A percentile compares a stretch with the other conserved stretches of the same genome.
These are phyloP conservation scores for Stylosanthes scabra DNA, from an alignment of 331 rosid genomes.

Conservation along the genomic window DNA sequence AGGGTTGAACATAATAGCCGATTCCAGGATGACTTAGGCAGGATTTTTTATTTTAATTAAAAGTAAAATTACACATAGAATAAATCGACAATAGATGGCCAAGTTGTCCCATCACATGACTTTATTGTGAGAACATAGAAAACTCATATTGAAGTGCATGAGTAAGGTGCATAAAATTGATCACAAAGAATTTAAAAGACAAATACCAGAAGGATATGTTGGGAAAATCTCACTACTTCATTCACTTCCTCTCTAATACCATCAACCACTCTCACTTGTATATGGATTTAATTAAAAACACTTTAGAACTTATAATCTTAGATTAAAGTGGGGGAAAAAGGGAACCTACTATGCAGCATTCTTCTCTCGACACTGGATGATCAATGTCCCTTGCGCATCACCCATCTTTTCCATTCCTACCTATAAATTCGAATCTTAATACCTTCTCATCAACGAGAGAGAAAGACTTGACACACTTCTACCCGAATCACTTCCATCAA, in stretches of 20 bases:
- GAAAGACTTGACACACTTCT: constrained; percentile 40
- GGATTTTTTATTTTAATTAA: constrained; percentile 36
- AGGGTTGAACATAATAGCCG: constrained; percentile 41
- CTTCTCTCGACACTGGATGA: constrained; percentile 68
- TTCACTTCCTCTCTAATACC: constrained; percentile 34
- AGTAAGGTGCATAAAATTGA: constrained; percentile 15
- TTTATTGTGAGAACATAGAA: constrained; percentile 22
- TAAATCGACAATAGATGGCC: constrained; percentile 26
- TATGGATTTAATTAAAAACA: constrained; percentile 34
- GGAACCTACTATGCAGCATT: constrained; percentile 70
- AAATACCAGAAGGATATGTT: not conserved
- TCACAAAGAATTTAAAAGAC: not conserved
- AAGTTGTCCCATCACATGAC: not conserved
- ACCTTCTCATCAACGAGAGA: constrained; percentile 59
- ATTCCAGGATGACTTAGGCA: constrained; percentile 50
- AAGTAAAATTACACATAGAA: constrained; percentile 28
- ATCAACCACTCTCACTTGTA: constrained; percentile 27
- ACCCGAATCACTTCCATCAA: constrained; percentile 48
- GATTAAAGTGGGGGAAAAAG: constrained; percentile 44
- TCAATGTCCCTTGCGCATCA: constrained; percentile 64
- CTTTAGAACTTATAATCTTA: constrained; percentile 38
- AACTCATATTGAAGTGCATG: constrained; percentile 1
- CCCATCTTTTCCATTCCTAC: constrained; percentile 90
- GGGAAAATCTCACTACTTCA: constrained; percentile 4
- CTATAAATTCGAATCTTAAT: constrained; percentile 85